phyloP scores from a whole-genome alignment of 225 moss, liverwort and hornwort genomes.

The Sphagnum contortum region DNA sequence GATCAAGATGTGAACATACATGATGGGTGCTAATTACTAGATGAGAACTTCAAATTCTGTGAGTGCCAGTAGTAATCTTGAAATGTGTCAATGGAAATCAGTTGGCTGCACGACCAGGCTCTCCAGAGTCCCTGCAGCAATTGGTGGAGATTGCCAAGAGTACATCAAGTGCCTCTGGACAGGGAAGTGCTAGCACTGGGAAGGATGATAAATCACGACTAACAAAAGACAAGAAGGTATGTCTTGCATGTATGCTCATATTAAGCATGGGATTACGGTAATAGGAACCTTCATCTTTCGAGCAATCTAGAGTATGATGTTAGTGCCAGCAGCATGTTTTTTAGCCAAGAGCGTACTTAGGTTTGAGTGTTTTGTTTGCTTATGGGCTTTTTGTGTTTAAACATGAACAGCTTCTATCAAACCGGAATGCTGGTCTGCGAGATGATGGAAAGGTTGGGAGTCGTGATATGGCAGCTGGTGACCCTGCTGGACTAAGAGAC shows the following conservation, averaged over 20 bases:
- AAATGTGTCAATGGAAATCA: constrained; percentile 4
- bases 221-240: constrained; percentile 73
- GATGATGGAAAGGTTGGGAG: constrained; percentile 53
- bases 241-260: background rate
- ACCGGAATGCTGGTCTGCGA: constrained; percentile 47
- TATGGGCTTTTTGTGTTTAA: too few relatives aligned
- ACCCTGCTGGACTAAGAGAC: constrained; percentile 74
- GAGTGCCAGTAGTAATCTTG: too few relatives aligned
- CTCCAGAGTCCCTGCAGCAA: constrained; percentile 81
- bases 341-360: too few relatives aligned
- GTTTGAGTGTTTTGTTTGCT: too few relatives aligned
- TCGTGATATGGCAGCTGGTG: constrained; percentile 67
- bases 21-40: too few relatives aligned
- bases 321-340: too few relatives aligned
- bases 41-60: too few relatives aligned
- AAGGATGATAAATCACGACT: constrained; percentile 77
- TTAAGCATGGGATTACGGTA: background rate
- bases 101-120: constrained; percentile 82
- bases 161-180: constrained; percentile 51
- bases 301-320: too few relatives aligned
- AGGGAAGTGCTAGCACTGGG: constrained; percentile 30
- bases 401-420: constrained; percentile 37
- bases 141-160: constrained; percentile 87
- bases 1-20: too few relatives aligned
- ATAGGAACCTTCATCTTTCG: background rate